phyloP scores from a whole-genome alignment of 2,329 filamentous ascomycete species.

The Trichophyton benhamiae region DNA sequence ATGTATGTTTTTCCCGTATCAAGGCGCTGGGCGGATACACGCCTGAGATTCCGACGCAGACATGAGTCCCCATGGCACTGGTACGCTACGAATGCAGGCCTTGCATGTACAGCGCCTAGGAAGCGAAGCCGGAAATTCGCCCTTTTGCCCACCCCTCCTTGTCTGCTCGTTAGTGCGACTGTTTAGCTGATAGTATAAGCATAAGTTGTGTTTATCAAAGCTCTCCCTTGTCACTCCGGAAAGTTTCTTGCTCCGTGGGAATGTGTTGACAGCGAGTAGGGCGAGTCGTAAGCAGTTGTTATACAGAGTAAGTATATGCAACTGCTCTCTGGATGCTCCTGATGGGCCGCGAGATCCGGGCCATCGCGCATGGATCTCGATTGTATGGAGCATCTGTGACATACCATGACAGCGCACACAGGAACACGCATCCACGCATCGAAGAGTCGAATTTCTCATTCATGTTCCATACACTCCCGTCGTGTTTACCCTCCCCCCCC shows the following conservation, averaged over 20 bases:
- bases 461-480: too few relatives aligned
- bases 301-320: too few relatives aligned
- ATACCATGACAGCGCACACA: background rate
- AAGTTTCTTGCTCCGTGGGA: background rate
- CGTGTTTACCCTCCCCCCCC: too few relatives aligned
- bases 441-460: background rate
- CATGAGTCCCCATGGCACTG: background rate
- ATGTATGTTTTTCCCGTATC: background rate
- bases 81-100: background rate
- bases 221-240: background rate
- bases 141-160: background rate
- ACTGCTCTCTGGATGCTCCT: too few relatives aligned
- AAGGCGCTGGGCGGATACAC: background rate
- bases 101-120: background rate
- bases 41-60: background rate
- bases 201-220: background rate
- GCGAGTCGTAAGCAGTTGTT: too few relatives aligned
- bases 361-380: slow-evolving; percentile 3
- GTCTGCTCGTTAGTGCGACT: too few relatives aligned
- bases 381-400: background rate
- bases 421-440: background rate
- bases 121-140: background rate
- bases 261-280: too few relatives aligned
- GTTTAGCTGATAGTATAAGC: background rate
- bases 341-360: background rate